Evolutionary conservation across 1,139 yeast genomes (phyloP).

Genomic region (Zygosaccharomyces pseudobailii): DNA sequence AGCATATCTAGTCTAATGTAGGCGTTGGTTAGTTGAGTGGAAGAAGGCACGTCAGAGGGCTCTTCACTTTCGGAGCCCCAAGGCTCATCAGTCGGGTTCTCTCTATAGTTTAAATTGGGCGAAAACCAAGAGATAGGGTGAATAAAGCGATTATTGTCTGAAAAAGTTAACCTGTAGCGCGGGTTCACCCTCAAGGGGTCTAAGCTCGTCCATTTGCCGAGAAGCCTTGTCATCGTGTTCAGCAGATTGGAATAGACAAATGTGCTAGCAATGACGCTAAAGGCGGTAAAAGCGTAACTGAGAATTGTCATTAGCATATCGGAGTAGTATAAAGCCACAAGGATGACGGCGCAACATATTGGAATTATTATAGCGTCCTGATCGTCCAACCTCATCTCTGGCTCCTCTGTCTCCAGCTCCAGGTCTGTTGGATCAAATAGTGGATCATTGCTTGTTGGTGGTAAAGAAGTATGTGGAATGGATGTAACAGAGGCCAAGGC

Average conservation of each 20-base stretch:
- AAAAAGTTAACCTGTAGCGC: conserved; percentile 21
- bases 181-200: conserved; percentile 15
- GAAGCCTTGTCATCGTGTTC: conserved; percentile 12
- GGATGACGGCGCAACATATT: conserved; percentile 13
- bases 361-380: conserved; percentile 22
- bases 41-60: conserved; percentile 45
- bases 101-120: conserved; percentile 19
- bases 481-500: conserved; percentile 20
- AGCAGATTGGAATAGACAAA: conserved; percentile 16
- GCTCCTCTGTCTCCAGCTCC: conserved; percentile 15
- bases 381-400: conserved; percentile 9
- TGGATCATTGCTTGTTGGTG: conserved; percentile 24
- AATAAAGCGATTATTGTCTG: conserved; percentile 21
- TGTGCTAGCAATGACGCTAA: conserved; percentile 14
- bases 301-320: conserved; percentile 12
- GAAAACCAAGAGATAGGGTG: conserved; percentile 14
- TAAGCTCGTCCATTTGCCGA: conserved; percentile 9
- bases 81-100: conserved; percentile 10
- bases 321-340: conserved; percentile 18
- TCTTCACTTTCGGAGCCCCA: conserved; percentile 28
- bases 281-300: conserved; percentile 11
- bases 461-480: conserved; percentile 27
- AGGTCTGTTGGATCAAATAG: conserved; percentile 26
- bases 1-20: conserved; percentile 18
- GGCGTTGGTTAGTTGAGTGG: conserved; percentile 41